phyloP scores from a whole-genome alignment of 345 rosid genomes.

The Reutealis trisperma region DNA sequence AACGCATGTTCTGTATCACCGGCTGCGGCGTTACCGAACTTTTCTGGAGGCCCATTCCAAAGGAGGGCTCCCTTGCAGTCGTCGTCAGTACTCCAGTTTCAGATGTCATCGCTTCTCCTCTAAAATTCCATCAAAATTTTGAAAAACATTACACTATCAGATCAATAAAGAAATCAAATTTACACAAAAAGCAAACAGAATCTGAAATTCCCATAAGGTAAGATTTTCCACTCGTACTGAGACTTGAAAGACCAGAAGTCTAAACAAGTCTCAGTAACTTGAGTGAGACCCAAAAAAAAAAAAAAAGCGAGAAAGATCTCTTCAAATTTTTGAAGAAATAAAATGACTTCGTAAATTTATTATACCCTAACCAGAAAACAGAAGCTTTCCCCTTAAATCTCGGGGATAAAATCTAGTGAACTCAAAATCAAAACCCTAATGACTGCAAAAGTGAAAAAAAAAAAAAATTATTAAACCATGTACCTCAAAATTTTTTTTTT shows the following conservation, averaged over 20 bases:
- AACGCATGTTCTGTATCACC: constrained; percentile 51
- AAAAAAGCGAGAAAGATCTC: not conserved
- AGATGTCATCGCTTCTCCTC: constrained; percentile 44
- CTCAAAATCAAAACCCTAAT: constrained; percentile 29
- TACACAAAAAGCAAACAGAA: not conserved
- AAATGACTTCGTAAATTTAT: not conserved
- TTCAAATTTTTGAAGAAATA: not conserved
- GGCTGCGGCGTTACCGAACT: constrained; percentile 35
- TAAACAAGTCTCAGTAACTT: constrained; percentile 3
- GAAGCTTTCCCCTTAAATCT: constrained; percentile 15
- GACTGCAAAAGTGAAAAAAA: not conserved
- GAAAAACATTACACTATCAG: not conserved
- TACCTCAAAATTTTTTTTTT: not conserved
- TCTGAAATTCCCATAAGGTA: not conserved
- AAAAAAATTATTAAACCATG: not conserved
- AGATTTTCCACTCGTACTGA: not conserved
- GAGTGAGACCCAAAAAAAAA: not conserved
- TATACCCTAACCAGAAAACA: not conserved
- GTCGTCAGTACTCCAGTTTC: constrained; percentile 55
- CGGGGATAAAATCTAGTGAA: constrained; percentile 17
- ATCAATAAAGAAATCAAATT: constrained; percentile 2
- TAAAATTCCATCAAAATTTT: constrained; percentile 18
- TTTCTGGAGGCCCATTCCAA: constrained; percentile 30
- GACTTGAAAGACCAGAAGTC: constrained; percentile 7
- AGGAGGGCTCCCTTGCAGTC: constrained; percentile 38